Percentiles rank a stretch among this genome's conserved stretches.
Conservation (phyloP, 2,329 filamentous ascomycete genomes). For the Allantophomopsis lycopodina region DNA sequence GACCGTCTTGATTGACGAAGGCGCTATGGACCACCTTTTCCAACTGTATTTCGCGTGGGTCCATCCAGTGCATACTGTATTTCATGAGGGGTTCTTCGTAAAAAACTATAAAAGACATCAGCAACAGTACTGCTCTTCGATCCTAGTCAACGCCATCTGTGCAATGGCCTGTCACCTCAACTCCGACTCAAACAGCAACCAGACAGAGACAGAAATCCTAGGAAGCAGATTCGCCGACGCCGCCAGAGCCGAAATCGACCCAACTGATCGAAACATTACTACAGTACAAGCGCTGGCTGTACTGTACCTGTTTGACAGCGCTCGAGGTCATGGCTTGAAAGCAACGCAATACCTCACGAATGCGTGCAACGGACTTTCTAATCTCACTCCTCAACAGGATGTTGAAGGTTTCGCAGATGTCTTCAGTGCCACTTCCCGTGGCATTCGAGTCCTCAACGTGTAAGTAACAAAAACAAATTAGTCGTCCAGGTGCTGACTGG, state of each 20-base stretch:
- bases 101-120: conserved; percentile 11
- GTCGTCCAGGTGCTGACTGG: conserved; percentile 8
- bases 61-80: conserved; percentile 19
- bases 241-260: conserved; percentile 9
- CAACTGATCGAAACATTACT: conserved; percentile 11
- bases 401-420: conserved; percentile 12
- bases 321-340: conserved; percentile 11
- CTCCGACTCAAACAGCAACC: conserved; percentile 7
- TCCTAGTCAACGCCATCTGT: conserved; percentile 19
- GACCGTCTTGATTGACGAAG: conserved; percentile 11
- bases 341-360: conserved; percentile 15
- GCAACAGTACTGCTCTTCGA: conserved; percentile 12
- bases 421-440: conserved; percentile 16
- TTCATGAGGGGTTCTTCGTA: conserved; percentile 16
- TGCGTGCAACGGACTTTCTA: conserved; percentile 11
- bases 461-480: conserved; percentile 8
- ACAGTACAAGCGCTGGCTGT: conserved; percentile 17
- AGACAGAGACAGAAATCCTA: conserved; percentile 12
- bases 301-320: conserved; percentile 17
- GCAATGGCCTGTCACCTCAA: conserved; percentile 19
- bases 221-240: conserved; percentile 14
- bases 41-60: conserved; percentile 20
- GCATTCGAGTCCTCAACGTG: conserved; percentile 18
- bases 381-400: conserved; percentile 4
- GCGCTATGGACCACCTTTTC: conserved; percentile 16